Conservation (phyloP, 345 rosid species). For the Sisymbrium altissimum region DNA sequence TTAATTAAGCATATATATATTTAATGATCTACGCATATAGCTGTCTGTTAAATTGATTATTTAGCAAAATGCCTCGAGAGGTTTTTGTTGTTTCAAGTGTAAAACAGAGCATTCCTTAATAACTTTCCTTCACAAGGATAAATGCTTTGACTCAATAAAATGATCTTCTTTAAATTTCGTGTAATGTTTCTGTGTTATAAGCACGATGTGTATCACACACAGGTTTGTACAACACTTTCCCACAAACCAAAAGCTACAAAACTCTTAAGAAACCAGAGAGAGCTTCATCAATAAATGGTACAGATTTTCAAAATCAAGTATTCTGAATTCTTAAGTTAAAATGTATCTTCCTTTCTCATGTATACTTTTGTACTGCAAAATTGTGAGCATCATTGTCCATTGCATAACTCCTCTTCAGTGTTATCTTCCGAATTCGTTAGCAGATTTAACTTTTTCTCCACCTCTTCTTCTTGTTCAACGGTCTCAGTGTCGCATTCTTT, state of each 20-base stretch:
- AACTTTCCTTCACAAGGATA: background rate
- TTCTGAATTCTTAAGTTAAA: background rate
- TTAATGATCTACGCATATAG: background rate
- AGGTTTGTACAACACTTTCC: slow-evolving; percentile 26
- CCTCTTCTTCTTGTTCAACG: background rate
- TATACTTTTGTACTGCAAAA: background rate
- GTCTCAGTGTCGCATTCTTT: slow-evolving; percentile 31
- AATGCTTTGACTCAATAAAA: background rate
- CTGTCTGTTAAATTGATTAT: background rate
- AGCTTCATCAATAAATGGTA: slow-evolving; percentile 20
- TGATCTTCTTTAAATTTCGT: background rate
- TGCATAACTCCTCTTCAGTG: slow-evolving; percentile 24
- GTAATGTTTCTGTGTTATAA: slow-evolving; percentile 13
- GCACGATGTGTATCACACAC: slow-evolving; percentile 14
- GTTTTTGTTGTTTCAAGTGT: background rate
- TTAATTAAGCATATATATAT: background rate
- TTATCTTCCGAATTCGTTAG: slow-evolving; percentile 12
- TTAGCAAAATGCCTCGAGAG: background rate
- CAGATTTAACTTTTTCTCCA: background rate
- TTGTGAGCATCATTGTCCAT: slow-evolving; percentile 20
- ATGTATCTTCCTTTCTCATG: slow-evolving; percentile 1
- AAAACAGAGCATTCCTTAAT: background rate
- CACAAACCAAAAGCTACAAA: slow-evolving; percentile 24
- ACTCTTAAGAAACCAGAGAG: slow-evolving; percentile 17
- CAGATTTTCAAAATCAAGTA: background rate